A percentile compares a stretch with the other conserved stretches of the same genome.
These are phyloP conservation scores for Pholiota molesta DNA, from an alignment of 768 basidiomycete species.

Conservation along the genomic window DNA sequence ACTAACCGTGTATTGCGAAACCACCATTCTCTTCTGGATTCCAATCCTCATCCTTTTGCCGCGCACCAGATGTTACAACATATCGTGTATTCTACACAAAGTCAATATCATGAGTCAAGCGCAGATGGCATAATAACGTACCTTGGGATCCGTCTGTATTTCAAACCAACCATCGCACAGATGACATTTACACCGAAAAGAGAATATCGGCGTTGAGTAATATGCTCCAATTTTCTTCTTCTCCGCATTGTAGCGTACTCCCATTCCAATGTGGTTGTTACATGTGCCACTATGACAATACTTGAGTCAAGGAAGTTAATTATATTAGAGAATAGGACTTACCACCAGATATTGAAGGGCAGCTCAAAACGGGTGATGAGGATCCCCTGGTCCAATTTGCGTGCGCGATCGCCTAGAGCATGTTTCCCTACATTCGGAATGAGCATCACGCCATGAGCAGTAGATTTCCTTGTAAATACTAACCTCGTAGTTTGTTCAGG, in stretches of 20 bases:
- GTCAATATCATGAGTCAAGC: not conserved
- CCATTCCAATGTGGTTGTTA: constrained; percentile 97
- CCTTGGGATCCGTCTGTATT: constrained; percentile 97
- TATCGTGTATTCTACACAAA: constrained; percentile 85
- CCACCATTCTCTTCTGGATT: constrained; percentile 96
- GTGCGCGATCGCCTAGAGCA: constrained; percentile 89
- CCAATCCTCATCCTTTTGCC: constrained; percentile 96
- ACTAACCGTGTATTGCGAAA: constrained; percentile 81
- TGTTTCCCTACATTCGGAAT: constrained; percentile 71
- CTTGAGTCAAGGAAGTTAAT: constrained; percentile 1
- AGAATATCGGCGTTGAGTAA: constrained; percentile 92
- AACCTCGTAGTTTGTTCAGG: constrained; percentile 74
- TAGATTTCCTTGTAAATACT: constrained; percentile 6
- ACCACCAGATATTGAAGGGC: constrained; percentile 98
- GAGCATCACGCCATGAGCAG: not conserved
- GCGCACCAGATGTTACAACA: constrained; percentile 90
- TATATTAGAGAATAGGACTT: constrained; percentile 27
- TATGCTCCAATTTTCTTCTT: constrained; percentile 97
- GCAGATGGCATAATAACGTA: constrained; percentile 27
- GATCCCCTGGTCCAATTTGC: constrained; percentile 96
- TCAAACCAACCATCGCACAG: constrained; percentile 97
- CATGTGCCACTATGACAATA: constrained; percentile 76
- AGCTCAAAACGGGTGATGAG: constrained; percentile 95
- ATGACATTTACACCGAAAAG: constrained; percentile 98
- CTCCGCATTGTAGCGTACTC: constrained; percentile 99